Evolutionary conservation across 371 early-diverging fungal genomes (phyloP).

Genomic region (Caulochytrium protostelioides): DNA sequence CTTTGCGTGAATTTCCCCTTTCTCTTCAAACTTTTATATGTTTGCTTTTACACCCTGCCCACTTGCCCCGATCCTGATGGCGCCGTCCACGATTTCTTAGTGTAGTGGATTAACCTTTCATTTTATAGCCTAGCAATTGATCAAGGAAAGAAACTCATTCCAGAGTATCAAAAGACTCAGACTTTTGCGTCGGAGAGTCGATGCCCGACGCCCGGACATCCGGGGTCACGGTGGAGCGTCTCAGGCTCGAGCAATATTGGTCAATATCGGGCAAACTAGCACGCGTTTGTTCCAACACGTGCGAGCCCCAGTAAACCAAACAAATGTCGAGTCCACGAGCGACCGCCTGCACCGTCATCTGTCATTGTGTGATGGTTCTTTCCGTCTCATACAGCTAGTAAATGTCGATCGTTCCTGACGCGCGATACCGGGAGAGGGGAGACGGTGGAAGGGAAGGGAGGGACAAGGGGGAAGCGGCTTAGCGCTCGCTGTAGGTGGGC

Average conservation of each 20-base stretch:
- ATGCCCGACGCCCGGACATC: too few species aligned
- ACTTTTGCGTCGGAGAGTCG: background rate
- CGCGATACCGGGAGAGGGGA: background rate
- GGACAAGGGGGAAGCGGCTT: background rate
- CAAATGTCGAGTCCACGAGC: too few species aligned
- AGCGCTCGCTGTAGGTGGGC: constrained; percentile 1
- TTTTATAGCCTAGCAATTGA: background rate
- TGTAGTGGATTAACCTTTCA: background rate
- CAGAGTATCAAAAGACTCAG: background rate
- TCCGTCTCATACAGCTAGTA: background rate
- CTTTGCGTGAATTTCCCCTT: background rate
- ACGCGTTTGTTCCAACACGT: too few species aligned
- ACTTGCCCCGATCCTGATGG: background rate
- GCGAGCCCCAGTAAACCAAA: too few species aligned
- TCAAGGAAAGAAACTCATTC: background rate
- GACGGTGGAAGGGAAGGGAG: background rate
- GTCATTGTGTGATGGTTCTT: background rate
- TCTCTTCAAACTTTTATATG: background rate
- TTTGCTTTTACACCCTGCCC: background rate
- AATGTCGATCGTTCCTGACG: too few species aligned
- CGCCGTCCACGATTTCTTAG: background rate
- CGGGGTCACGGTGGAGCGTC: too few species aligned
- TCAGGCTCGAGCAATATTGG: too few species aligned
- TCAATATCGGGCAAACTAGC: too few species aligned
- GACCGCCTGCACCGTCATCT: too few species aligned